phyloP scores from a whole-genome alignment of 2,329 filamentous ascomycete species.

The Lachnellula subtilissima region DNA sequence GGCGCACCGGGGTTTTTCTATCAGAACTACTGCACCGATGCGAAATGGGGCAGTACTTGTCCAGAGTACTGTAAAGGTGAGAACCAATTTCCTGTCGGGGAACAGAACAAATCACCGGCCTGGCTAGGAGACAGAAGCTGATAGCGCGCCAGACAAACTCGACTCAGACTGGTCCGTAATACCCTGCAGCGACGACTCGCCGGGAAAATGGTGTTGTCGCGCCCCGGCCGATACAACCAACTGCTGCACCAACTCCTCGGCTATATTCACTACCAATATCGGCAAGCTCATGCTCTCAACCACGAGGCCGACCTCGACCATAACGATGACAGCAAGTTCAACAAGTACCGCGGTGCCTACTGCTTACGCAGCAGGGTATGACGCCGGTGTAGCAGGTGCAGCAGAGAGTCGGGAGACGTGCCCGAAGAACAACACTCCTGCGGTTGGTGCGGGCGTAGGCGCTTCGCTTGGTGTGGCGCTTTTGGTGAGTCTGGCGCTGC shows the following conservation, averaged over 20 bases:
- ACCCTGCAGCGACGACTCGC: neutral
- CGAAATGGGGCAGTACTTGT: neutral
- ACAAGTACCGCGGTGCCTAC: too few species aligned
- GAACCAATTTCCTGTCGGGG: neutral
- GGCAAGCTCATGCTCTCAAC: neutral
- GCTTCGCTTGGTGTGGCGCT: neutral
- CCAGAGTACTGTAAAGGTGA: neutral
- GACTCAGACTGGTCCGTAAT: neutral
- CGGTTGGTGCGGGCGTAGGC: neutral
- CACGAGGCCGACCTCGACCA: neutral
- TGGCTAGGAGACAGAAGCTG: neutral
- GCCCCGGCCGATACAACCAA: neutral
- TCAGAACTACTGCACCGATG: neutral
- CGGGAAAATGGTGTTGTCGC: neutral
- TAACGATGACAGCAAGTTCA: neutral
- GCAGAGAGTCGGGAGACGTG: neutral
- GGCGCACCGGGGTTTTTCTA: neutral
- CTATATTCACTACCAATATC: neutral
- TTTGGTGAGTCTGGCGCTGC: neutral
- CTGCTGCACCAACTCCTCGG: neutral
- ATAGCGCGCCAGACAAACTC: neutral
- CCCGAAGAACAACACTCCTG: neutral
- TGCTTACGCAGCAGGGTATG: too few species aligned
- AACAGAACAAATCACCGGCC: too few species aligned
- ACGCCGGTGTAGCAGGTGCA: too few species aligned